Percentiles rank a stretch among this genome's conserved stretches.
phyloP scores from a whole-genome alignment of 2,329 filamentous ascomycete genomes.

The Talaromyces sp. region DNA sequence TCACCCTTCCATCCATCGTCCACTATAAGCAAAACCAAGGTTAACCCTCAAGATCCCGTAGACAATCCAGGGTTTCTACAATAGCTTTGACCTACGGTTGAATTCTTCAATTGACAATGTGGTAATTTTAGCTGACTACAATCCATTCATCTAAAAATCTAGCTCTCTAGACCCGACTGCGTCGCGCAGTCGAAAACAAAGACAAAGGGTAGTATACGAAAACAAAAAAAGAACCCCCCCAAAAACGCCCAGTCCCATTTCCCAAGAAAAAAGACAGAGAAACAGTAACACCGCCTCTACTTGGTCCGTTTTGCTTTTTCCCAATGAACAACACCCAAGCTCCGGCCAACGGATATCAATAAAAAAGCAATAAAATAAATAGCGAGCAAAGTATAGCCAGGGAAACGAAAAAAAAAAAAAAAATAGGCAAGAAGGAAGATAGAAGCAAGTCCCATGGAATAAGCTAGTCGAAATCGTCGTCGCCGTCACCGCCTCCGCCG shows the following conservation, averaged over 20 bases:
- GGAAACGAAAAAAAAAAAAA: not conserved
- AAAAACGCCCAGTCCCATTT: not conserved
- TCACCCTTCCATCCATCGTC: not conserved
- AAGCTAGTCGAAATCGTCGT: slow-evolving; percentile 17
- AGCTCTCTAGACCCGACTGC: not conserved
- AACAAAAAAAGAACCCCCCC: not conserved
- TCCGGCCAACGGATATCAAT: slow-evolving; percentile 14
- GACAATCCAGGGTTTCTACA: not conserved
- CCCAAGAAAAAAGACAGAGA: not conserved
- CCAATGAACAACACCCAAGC: slow-evolving; percentile 1
- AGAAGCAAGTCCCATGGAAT: not conserved
- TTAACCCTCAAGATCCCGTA: not conserved
- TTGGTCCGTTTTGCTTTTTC: slow-evolving; percentile 1
- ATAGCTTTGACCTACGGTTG: too few species aligned
- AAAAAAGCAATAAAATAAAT: not conserved
- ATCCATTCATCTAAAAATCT: too few species aligned
- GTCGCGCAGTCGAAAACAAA: not conserved
- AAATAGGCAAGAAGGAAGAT: not conserved
- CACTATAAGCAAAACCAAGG: not conserved
- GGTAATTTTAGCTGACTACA: too few species aligned
- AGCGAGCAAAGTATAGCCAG: not conserved
- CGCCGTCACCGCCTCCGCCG: slow-evolving; percentile 14
- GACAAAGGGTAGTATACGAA: not conserved
- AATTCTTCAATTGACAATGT: too few species aligned
- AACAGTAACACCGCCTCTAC: slow-evolving; percentile 9